phyloP scores from a whole-genome alignment of 495 filamentous ascomycete genomes.

The Trichocladium antarcticum region DNA sequence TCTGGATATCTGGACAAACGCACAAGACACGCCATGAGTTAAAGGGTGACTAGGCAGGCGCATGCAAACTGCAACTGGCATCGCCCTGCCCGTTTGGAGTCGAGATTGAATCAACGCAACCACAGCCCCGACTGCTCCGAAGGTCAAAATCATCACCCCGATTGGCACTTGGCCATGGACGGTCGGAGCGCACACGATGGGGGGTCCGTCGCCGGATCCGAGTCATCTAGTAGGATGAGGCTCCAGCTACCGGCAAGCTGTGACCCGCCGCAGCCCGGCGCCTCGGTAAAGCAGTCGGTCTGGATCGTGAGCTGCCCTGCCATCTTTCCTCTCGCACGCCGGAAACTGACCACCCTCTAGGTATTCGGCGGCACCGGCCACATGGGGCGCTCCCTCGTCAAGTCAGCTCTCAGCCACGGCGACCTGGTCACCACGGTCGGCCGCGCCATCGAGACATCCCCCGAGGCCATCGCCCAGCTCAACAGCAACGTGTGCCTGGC shows the following conservation, averaged over 20 bases:
- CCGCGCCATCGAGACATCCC: constrained; percentile 66
- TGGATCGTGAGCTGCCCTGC: constrained; percentile 59
- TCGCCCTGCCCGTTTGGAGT: constrained; percentile 1
- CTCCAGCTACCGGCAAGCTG: constrained; percentile 61
- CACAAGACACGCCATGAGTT: constrained; percentile 11
- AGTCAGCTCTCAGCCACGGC: constrained; percentile 63
- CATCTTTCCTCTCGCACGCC: neutral
- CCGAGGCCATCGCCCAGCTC: constrained; percentile 52
- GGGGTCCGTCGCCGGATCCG: constrained; percentile 18
- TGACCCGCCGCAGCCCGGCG: constrained; percentile 63
- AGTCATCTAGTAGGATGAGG: constrained; percentile 19
- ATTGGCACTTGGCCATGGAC: constrained; percentile 17
- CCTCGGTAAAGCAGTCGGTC: constrained; percentile 61
- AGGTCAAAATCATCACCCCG: neutral
- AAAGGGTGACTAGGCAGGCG: constrained; percentile 13
- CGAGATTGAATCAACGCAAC: too few relatives aligned
- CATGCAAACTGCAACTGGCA: constrained; percentile 13
- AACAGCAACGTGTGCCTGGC: constrained; percentile 64
- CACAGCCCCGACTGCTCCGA: neutral
- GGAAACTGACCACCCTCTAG: constrained; percentile 29
- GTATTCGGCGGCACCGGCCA: constrained; percentile 94
- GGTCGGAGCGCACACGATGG: constrained; percentile 17
- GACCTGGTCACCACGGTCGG: constrained; percentile 88
- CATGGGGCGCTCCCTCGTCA: constrained; percentile 83
- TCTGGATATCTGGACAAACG: neutral